Percentiles rank a stretch among this genome's conserved stretches.
These are phyloP conservation scores for Podila minutissima DNA, from an alignment of 192 early-diverging fungal species.

Conservation along the genomic window DNA sequence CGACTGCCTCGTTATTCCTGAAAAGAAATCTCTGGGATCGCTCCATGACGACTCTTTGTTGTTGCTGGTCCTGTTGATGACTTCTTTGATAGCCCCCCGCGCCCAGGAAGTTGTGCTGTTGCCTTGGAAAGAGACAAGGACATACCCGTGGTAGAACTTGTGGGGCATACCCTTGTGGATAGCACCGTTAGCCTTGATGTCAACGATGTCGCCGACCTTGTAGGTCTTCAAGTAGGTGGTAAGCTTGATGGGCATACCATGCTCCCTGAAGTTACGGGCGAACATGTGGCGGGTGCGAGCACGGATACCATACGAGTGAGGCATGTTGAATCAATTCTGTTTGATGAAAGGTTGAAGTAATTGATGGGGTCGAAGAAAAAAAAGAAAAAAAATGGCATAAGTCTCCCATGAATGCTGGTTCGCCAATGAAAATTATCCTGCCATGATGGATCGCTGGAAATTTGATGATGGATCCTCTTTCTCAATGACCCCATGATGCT, in stretches of 20 bases:
- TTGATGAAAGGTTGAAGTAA: conserved; percentile 3
- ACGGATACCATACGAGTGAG: conserved; percentile 92
- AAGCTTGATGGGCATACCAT: conserved; percentile 87
- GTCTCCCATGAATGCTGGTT: conserved; percentile 14
- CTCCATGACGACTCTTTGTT: neutral
- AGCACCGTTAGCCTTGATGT: conserved; percentile 99
- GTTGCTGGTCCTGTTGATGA: neutral
- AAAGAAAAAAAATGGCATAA: conserved; percentile 23
- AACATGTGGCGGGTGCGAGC: conserved; percentile 99
- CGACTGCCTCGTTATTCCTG: neutral
- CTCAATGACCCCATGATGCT: no score
- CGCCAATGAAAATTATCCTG: neutral
- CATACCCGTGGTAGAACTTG: conserved; percentile 99
- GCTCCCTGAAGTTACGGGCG: conserved; percentile 94
- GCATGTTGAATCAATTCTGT: conserved; percentile 66
- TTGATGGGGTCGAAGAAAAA: conserved; percentile 2
- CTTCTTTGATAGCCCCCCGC: no score
- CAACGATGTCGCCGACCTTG: conserved; percentile 99
- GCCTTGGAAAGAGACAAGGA: neutral
- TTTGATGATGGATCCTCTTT: no score
- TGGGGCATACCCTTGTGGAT: conserved; percentile 99
- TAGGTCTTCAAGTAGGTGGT: conserved; percentile 99
- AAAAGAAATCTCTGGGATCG: neutral
- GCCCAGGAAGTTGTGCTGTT: no score
- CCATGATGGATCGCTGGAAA: no score